phyloP scores from a whole-genome alignment of 306 rosid species.

The Castanea mollissima region DNA sequence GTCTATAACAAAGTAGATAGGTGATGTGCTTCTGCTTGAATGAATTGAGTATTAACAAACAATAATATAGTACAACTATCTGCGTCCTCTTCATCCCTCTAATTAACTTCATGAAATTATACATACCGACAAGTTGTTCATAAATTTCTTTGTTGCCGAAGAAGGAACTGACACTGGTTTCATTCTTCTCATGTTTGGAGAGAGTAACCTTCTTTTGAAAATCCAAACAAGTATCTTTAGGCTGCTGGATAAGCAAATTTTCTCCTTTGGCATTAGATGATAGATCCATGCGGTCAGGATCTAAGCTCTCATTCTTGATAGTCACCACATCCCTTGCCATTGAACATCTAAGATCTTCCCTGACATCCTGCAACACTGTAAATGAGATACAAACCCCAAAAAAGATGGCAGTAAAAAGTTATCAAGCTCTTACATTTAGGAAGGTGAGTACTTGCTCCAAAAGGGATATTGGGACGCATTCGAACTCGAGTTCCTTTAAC shows the following conservation, averaged over 20 bases:
- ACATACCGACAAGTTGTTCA: constrained; percentile 61
- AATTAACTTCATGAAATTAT: constrained; percentile 6
- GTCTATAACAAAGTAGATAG: too few relatives aligned
- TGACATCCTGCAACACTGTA: constrained; percentile 52
- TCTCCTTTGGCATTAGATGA: constrained; percentile 38
- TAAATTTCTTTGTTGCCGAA: constrained; percentile 53
- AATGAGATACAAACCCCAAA: constrained; percentile 10
- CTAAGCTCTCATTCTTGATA: constrained; percentile 79
- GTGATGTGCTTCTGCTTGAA: background rate
- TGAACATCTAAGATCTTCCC: constrained; percentile 82
- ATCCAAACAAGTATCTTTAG: constrained; percentile 58
- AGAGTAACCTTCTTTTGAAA: constrained; percentile 90
- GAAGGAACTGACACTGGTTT: constrained; percentile 30
- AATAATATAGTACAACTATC: background rate
- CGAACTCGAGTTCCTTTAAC: constrained; percentile 75
- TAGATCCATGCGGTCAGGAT: constrained; percentile 25
- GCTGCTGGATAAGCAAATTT: constrained; percentile 17
- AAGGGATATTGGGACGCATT: constrained; percentile 84
- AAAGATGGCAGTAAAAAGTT: constrained; percentile 20
- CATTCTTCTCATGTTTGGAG: constrained; percentile 57
- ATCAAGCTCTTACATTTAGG: constrained; percentile 65
- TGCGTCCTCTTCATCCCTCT: background rate
- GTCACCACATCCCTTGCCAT: constrained; percentile 81
- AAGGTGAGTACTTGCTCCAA: constrained; percentile 80
- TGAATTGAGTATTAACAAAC: background rate